These are phyloP conservation scores for Trichosporon ovoides DNA, from an alignment of 1,284 basidiomycete species.

Conservation along the genomic window DNA sequence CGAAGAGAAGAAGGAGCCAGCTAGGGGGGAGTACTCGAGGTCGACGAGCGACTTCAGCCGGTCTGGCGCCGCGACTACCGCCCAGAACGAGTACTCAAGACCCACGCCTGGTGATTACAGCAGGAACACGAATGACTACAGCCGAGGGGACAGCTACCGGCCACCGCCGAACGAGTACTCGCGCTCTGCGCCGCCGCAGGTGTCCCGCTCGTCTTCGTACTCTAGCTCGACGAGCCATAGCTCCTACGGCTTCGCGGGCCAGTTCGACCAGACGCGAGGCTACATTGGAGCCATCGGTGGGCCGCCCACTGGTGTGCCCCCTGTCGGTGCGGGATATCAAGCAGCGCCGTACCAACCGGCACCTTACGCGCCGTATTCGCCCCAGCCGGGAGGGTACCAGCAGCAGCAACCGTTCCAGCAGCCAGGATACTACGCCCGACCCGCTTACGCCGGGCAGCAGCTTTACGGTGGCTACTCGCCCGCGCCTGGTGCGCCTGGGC, in stretches of 20 bases:
- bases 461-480: neutral
- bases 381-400: neutral
- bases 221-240: neutral
- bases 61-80: neutral
- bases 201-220: slow-evolving; percentile 2
- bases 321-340: neutral
- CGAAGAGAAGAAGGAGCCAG: neutral
- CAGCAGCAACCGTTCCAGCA: neutral
- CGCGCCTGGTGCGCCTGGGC: too few species aligned
- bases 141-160: too few species aligned
- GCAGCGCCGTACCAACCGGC: neutral
- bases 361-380: neutral
- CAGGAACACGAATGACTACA: neutral
- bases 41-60: neutral
- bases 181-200: neutral
- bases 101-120: neutral
- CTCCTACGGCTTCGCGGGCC: neutral
- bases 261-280: neutral
- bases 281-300: neutral
- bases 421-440: neutral
- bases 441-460: neutral
- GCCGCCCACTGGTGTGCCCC: neutral
- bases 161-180: neutral
- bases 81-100: neutral
- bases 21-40: neutral